Conservation (phyloP, 2,329 filamentous ascomycete species). For the Penicillium paneum region DNA sequence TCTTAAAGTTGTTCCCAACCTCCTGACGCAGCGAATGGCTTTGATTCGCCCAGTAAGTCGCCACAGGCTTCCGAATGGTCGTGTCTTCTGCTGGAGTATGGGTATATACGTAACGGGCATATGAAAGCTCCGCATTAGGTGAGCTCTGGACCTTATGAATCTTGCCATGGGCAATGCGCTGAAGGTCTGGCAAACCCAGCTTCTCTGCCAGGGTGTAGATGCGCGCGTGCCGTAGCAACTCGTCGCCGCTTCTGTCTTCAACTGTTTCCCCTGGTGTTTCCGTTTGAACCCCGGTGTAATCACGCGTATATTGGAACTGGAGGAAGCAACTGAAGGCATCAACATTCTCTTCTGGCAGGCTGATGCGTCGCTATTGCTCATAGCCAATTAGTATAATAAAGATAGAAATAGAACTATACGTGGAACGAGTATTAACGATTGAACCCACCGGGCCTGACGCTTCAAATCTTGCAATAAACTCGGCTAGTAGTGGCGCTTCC, state of each 20-base stretch:
- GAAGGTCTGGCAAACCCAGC: slow-evolving; percentile 65
- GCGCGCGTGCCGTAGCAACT: slow-evolving; percentile 82
- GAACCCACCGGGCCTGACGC: slow-evolving; percentile 59
- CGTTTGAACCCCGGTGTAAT: slow-evolving; percentile 71
- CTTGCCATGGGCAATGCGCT: slow-evolving; percentile 76
- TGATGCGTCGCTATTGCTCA: slow-evolving; percentile 59
- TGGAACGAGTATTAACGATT: not conserved
- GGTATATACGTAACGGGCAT: slow-evolving; percentile 85
- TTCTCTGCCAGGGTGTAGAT: slow-evolving; percentile 86
- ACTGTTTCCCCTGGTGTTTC: slow-evolving; percentile 60
- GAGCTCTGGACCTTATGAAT: slow-evolving; percentile 89
- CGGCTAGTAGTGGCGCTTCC: slow-evolving; percentile 71
- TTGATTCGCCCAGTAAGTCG: slow-evolving; percentile 84
- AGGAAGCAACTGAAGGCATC: slow-evolving; percentile 76
- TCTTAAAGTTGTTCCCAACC: slow-evolving; percentile 79
- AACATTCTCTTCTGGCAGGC: slow-evolving; percentile 64
- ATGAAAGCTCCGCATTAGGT: slow-evolving; percentile 84
- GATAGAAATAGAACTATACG: too few species aligned
- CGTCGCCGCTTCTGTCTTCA: slow-evolving; percentile 73
- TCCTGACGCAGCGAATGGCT: slow-evolving; percentile 79
- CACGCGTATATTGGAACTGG: slow-evolving; percentile 78
- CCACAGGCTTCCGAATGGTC: slow-evolving; percentile 75
- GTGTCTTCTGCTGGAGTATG: slow-evolving; percentile 67
- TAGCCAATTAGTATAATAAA: not conserved
- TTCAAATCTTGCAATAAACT: slow-evolving; percentile 60